A percentile compares a stretch with the other conserved stretches of the same genome.
phyloP scores from a whole-genome alignment of 1,139 yeast species.

The Blastobotrys persicus region DNA sequence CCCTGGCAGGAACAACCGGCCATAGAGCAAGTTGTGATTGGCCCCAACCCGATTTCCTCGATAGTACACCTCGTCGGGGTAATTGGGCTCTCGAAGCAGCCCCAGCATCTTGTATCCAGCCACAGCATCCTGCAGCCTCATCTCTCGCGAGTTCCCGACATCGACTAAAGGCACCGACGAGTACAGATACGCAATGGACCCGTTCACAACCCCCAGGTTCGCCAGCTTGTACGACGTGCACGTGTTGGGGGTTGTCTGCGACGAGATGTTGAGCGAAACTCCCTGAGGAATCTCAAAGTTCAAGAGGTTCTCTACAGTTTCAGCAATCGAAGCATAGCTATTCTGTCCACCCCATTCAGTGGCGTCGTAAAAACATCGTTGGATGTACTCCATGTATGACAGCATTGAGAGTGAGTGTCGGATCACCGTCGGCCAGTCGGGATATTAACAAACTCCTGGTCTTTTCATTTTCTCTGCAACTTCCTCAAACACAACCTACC shows the following conservation, averaged over 20 bases:
- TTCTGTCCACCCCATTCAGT: constrained; percentile 80
- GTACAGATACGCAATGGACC: constrained; percentile 80
- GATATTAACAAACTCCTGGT: no score
- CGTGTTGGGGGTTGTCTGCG: constrained; percentile 67
- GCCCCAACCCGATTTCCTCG: constrained; percentile 36
- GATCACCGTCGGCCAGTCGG: no score
- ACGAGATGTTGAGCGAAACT: constrained; percentile 62
- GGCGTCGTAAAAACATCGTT: constrained; percentile 62
- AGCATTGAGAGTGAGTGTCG: no score
- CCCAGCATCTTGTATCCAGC: constrained; percentile 70
- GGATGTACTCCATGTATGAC: constrained; percentile 81
- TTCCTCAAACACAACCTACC: no score
- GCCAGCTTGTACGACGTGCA: constrained; percentile 75
- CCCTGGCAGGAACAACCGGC: constrained; percentile 86
- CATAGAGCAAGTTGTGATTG: constrained; percentile 54
- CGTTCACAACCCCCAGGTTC: constrained; percentile 67
- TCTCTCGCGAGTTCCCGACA: constrained; percentile 51
- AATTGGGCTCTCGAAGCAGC: constrained; percentile 38
- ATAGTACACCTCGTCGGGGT: constrained; percentile 34
- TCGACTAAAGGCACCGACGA: constrained; percentile 57
- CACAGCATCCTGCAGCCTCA: constrained; percentile 69
- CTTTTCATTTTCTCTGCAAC: no score
- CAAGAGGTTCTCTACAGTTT: constrained; percentile 65
- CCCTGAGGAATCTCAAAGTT: constrained; percentile 77
- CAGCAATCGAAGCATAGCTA: constrained; percentile 67